Evolutionary conservation across 2,329 filamentous ascomycete species (phyloP), one percentile per base, ranked within the genome.

Genomic region (Aspergillus glaucus): DNA sequence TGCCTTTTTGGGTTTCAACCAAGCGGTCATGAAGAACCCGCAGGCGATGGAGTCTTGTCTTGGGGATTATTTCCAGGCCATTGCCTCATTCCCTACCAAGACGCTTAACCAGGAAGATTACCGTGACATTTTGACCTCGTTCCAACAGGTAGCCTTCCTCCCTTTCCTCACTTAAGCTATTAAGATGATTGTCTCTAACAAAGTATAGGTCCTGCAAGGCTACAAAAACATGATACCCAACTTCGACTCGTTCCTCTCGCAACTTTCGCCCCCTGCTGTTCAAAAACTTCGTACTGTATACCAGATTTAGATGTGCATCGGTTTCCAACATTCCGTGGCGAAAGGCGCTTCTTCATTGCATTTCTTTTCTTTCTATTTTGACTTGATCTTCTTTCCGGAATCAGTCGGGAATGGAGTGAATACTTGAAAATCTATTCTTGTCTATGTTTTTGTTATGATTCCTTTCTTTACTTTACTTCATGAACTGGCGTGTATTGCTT

Each of bases 41-140:
- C 82, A 90, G 63, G 89, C 90, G 2, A 92, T 98, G 82, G 93
- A 97, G 71, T 85, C 85, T 57, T 87, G 84, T 50, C 76, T 98
- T 37, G 76, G 86, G 32, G 81, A 86, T 49, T 94, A 93, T 71
- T 95, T 98, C 67, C 79, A 77, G 45, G 79, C 88, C 49, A 94
- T 97, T 72, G 87, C 92, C 14, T 78, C 80, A 51, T 95, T 78
- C 51, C 75, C 78, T 14, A 69, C 66, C 49, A 74, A 90, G 66
- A 81, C 81, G 50, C 69, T 75, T 28, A 80, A 85, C 55, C 79
- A 81, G 54, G 84, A 84, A 63, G 78, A 81, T 55, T 70, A 68
- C 53, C 62, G 59, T 50, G 82, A 85, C 50, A 75, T 89, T 46
- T 80, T 86, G 49, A 79, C 82, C 47, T 81, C 84, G 36, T 94